Percentiles rank a stretch among this genome's conserved stretches.
phyloP scores from a whole-genome alignment of 1,284 basidiomycete genomes.

The Papiliotrema laurentii region DNA sequence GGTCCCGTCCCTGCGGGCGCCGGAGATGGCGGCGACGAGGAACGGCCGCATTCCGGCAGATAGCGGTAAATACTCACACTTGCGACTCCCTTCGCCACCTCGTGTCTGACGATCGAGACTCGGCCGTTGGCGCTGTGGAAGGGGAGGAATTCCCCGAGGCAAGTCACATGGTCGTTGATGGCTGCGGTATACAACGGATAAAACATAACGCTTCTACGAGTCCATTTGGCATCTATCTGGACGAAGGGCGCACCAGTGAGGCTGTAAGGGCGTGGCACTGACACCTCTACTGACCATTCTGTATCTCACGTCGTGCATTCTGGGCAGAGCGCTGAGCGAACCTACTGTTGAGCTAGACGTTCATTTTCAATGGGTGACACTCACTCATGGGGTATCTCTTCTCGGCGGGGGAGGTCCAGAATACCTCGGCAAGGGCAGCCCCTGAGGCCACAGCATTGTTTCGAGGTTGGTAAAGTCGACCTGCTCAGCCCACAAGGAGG shows the following conservation, averaged over 20 bases:
- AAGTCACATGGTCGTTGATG: no score
- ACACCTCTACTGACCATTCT: constrained; percentile 67
- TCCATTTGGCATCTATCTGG: no score
- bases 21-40: no score
- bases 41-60: no score
- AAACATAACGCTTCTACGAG: no score
- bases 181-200: no score
- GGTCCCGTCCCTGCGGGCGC: no score
- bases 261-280: constrained; percentile 65
- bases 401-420: constrained; percentile 64
- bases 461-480: constrained; percentile 63
- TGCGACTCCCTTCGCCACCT: no score
- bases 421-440: constrained; percentile 71
- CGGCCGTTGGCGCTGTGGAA: no score
- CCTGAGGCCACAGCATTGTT: constrained; percentile 69
- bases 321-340: constrained; percentile 60
- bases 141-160: no score
- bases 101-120: no score
- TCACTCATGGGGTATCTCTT: constrained; percentile 18
- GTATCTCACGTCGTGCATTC: constrained; percentile 69
- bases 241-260: constrained; percentile 72
- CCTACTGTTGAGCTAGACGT: constrained; percentile 39
- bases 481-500: constrained; percentile 74
- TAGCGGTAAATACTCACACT: no score
- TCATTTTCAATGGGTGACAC: constrained; percentile 2